phyloP scores from a whole-genome alignment of 495 filamentous ascomycete genomes.

The Bryoglossum gracile region DNA sequence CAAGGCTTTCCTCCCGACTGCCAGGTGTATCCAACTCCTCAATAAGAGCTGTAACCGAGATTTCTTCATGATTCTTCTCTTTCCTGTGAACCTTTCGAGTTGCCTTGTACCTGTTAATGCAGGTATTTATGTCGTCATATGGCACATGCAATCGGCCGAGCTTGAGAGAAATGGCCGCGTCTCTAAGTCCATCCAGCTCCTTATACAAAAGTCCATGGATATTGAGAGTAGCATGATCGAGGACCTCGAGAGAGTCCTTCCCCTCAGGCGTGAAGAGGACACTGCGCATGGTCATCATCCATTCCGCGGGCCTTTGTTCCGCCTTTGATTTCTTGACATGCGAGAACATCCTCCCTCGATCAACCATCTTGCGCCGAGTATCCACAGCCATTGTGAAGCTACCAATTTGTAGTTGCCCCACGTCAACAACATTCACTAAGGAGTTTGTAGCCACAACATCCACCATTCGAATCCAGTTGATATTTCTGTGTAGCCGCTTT shows the following conservation, averaged over 20 bases:
- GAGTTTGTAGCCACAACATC: constrained; percentile 84
- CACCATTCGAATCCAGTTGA: constrained; percentile 83
- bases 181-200: constrained; percentile 76
- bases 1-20: constrained; percentile 64
- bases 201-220: constrained; percentile 90
- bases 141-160: constrained; percentile 84
- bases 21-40: constrained; percentile 71
- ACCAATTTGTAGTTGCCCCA: constrained; percentile 78
- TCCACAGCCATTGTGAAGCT: constrained; percentile 81
- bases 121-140: constrained; percentile 73
- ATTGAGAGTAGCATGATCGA: constrained; percentile 84
- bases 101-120: constrained; percentile 42
- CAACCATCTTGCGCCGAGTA: constrained; percentile 83
- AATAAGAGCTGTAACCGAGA: constrained; percentile 66
- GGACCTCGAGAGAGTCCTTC: constrained; percentile 73
- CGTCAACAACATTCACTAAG: constrained; percentile 62
- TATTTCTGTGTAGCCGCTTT: constrained; percentile 76
- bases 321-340: constrained; percentile 61
- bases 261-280: constrained; percentile 83
- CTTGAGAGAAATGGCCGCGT: constrained; percentile 85
- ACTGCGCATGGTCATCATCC: constrained; percentile 81
- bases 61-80: constrained; percentile 34
- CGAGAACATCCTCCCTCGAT: constrained; percentile 83
- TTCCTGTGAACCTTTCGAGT: constrained; percentile 28
- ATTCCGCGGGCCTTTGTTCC: constrained; percentile 81